A percentile compares a stretch with the other conserved stretches of the same genome.
Evolutionary conservation across 1,284 basidiomycete species (phyloP).

Genomic region (Sporisorium scitamineum): DNA sequence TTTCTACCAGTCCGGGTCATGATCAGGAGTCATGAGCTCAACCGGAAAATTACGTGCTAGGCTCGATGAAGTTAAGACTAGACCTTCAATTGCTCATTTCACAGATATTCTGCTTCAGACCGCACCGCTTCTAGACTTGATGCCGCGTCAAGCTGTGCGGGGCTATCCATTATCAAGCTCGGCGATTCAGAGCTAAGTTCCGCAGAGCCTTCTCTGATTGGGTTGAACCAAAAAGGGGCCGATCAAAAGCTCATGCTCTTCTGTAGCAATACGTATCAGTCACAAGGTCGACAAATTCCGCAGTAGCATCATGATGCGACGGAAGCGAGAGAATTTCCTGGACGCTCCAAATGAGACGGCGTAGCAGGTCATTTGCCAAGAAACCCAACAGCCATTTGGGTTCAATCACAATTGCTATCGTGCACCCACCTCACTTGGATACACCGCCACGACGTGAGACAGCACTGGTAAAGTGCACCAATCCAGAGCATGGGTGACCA

Average conservation of each 20-base stretch:
- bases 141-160: not conserved
- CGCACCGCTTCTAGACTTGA: not conserved
- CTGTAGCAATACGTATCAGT: not conserved
- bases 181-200: not conserved
- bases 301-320: too few relatives aligned
- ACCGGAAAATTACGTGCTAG: not conserved
- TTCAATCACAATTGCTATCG: not conserved
- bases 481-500: not conserved
- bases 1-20: too few relatives aligned
- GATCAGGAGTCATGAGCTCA: too few relatives aligned
- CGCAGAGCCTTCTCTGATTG: conserved; percentile 1
- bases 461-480: not conserved
- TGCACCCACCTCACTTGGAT: conserved; percentile 1
- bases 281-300: too few relatives aligned
- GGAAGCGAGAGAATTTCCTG: too few relatives aligned
- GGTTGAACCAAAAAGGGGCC: not conserved
- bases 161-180: not conserved
- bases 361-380: not conserved
- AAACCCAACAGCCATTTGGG: not conserved
- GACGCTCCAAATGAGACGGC: not conserved
- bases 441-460: not conserved
- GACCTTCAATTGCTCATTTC: too few relatives aligned
- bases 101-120: too few relatives aligned
- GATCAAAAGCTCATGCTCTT: not conserved
- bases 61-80: too few relatives aligned